A percentile compares a stretch with the other conserved stretches of the same genome.
These are phyloP conservation scores for Penicillium chermesinum DNA, from an alignment of 495 filamentous ascomycete species.

Conservation along the genomic window DNA sequence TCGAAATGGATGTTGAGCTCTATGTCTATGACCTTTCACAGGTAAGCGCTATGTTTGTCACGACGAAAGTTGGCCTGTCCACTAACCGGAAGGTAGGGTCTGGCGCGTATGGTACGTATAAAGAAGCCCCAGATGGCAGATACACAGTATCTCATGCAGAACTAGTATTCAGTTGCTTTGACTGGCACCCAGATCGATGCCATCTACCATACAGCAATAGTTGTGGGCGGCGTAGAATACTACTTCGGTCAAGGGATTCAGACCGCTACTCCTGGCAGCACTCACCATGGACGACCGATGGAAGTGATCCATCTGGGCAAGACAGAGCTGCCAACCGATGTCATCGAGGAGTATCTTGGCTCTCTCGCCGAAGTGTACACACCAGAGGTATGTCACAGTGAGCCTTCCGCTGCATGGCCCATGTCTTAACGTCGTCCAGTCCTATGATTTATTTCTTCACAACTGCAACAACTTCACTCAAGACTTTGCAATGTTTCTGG, in stretches of 20 bases:
- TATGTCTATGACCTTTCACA: conserved; percentile 93
- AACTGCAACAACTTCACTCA: conserved; percentile 99
- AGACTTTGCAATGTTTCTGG: conserved; percentile 82
- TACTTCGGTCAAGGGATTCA: conserved; percentile 76
- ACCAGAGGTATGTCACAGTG: conserved; percentile 51
- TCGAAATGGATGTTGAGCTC: conserved; percentile 76
- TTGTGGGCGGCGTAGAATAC: conserved; percentile 71
- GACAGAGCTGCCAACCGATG: conserved; percentile 74
- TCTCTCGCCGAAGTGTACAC: conserved; percentile 79
- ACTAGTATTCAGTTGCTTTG: conserved; percentile 45
- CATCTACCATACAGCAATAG: conserved; percentile 86
- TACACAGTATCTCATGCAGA: conserved; percentile 8
- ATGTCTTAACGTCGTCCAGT: conserved; percentile 39
- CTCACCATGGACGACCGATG: conserved; percentile 82
- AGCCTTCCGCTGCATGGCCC: not conserved
- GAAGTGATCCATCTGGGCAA: conserved; percentile 66
- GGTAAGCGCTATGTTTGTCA: conserved; percentile 31
- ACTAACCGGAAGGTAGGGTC: conserved; percentile 31
- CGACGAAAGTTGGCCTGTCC: not conserved
- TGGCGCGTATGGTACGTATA: conserved; percentile 43
- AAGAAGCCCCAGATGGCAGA: not conserved
- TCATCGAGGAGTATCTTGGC: conserved; percentile 85
- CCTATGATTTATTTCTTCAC: conserved; percentile 82
- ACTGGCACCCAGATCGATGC: conserved; percentile 77
- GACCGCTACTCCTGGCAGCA: conserved; percentile 68